A percentile compares a stretch with the other conserved stretches of the same genome.
phyloP scores from a whole-genome alignment of 2,329 filamentous ascomycete genomes.

The Teratosphaeriaceae sp. region DNA sequence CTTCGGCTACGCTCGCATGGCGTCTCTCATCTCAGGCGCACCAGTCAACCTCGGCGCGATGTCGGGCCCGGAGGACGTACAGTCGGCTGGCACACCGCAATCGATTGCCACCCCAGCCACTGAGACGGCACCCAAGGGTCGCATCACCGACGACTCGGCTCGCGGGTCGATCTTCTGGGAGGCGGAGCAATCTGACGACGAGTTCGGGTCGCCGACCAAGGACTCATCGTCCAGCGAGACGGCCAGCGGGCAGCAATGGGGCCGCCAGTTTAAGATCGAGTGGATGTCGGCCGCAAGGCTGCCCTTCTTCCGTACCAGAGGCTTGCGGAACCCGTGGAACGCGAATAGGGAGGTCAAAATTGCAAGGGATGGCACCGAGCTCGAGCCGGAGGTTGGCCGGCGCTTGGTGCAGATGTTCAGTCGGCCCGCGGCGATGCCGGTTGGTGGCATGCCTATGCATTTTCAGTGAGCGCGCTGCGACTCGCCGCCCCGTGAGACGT shows the following conservation, averaged over 20 bases:
- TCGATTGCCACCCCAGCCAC: constrained; percentile 75
- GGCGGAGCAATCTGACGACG: constrained; percentile 57
- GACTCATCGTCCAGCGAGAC: constrained; percentile 31
- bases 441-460: not conserved
- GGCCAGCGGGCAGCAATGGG: constrained; percentile 61
- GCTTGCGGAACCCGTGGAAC: constrained; percentile 89
- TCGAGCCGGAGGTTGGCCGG: constrained; percentile 75
- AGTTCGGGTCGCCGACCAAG: constrained; percentile 22
- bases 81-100: constrained; percentile 58
- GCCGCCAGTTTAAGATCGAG: constrained; percentile 84
- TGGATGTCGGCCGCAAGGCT: constrained; percentile 80
- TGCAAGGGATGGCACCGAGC: constrained; percentile 85
- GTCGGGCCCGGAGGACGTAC: constrained; percentile 6
- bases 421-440: constrained; percentile 9
- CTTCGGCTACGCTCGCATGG: constrained; percentile 90
- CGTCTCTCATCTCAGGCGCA: constrained; percentile 74
- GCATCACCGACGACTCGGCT: constrained; percentile 86
- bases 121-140: constrained; percentile 69
- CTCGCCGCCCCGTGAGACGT: no score
- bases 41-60: constrained; percentile 17
- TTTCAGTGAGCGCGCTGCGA: no score
- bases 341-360: constrained; percentile 94
- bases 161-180: constrained; percentile 99
- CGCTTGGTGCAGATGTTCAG: constrained; percentile 69
- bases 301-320: constrained; percentile 82